Conservation (phyloP, 805 yeast genomes). For the Cyberlindnera misumaiensis region DNA sequence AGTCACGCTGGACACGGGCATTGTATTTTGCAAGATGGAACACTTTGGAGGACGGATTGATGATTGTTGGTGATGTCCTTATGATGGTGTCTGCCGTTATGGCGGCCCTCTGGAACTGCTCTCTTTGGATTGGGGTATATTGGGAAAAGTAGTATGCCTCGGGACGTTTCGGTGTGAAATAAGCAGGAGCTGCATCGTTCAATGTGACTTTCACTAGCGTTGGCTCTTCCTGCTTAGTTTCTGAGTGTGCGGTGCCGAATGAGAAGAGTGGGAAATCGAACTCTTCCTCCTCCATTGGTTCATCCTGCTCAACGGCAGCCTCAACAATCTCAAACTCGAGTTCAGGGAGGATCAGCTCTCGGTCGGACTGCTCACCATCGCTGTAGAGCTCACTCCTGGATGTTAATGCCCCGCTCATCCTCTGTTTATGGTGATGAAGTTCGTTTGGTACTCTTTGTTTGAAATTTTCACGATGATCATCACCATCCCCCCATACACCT, state of each 20-base stretch:
- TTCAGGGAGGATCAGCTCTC: slow-evolving; percentile 18
- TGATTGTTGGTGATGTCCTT: neutral
- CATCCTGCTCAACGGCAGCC: neutral
- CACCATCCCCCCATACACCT: no score
- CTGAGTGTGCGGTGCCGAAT: slow-evolving; percentile 5
- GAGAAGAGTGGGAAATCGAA: slow-evolving; percentile 26
- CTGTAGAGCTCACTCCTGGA: slow-evolving; percentile 20
- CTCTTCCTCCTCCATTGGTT: slow-evolving; percentile 7
- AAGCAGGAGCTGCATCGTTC: slow-evolving; percentile 22
- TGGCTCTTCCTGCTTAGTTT: slow-evolving; percentile 1
- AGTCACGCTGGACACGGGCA: slow-evolving; percentile 9
- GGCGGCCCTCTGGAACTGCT: slow-evolving; percentile 10
- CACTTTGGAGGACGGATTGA: slow-evolving; percentile 9
- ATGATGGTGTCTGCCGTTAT: slow-evolving; percentile 16
- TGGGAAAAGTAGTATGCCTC: slow-evolving; percentile 15
- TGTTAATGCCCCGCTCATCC: no score
- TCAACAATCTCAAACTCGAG: slow-evolving; percentile 23
- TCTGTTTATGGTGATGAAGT: no score
- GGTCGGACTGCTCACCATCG: slow-evolving; percentile 9
- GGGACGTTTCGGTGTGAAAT: slow-evolving; percentile 19
- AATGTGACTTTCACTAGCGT: slow-evolving; percentile 14
- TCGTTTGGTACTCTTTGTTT: no score
- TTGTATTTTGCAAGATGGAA: slow-evolving; percentile 15
- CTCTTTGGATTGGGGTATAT: slow-evolving; percentile 5
- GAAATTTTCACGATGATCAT: no score